These are phyloP conservation scores for Hypoxylon lienhwacheense DNA, from an alignment of 495 filamentous ascomycete genomes.

Conservation along the genomic window DNA sequence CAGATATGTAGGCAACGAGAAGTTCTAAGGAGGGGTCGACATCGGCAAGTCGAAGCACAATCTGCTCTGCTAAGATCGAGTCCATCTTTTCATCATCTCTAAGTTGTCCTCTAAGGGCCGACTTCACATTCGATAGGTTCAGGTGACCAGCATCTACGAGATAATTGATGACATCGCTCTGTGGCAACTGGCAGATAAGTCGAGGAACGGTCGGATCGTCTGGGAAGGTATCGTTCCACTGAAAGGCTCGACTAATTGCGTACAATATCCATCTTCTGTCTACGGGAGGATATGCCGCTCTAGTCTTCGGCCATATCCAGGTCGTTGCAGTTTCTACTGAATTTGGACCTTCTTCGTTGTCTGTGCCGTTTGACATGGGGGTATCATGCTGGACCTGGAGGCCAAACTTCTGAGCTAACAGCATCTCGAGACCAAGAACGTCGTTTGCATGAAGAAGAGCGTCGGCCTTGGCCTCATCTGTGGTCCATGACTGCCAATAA, in stretches of 20 bases:
- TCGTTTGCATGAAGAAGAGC: conserved; percentile 48
- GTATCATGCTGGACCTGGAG: conserved; percentile 34
- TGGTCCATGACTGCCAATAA: conserved; percentile 41
- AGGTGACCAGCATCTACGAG: conserved; percentile 65
- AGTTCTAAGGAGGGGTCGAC: conserved; percentile 63
- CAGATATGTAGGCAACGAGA: conserved; percentile 58
- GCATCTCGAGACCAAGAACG: conserved; percentile 54
- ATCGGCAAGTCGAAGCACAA: conserved; percentile 61
- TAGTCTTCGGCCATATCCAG: conserved; percentile 48
- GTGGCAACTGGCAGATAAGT: conserved; percentile 55
- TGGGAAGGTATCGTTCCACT: conserved; percentile 39
- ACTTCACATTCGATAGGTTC: conserved; percentile 61
- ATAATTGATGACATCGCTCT: conserved; percentile 59
- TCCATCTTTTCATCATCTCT: conserved; percentile 43
- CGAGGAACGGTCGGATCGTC: conserved; percentile 36
- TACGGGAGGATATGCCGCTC: conserved; percentile 45
- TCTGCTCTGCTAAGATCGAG: conserved; percentile 54
- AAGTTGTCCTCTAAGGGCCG: conserved; percentile 57
- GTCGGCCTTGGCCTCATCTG: conserved; percentile 49
- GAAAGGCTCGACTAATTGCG: conserved; percentile 53
- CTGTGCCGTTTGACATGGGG: conserved; percentile 25
- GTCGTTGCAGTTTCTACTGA: conserved; percentile 17
- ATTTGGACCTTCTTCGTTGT: conserved; percentile 15
- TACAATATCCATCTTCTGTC: conserved; percentile 58
- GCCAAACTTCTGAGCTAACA: conserved; percentile 50